Percentiles rank a stretch among this genome's conserved stretches.
phyloP scores from a whole-genome alignment of 2,329 filamentous ascomycete species.

The Penicillium oxalicum region DNA sequence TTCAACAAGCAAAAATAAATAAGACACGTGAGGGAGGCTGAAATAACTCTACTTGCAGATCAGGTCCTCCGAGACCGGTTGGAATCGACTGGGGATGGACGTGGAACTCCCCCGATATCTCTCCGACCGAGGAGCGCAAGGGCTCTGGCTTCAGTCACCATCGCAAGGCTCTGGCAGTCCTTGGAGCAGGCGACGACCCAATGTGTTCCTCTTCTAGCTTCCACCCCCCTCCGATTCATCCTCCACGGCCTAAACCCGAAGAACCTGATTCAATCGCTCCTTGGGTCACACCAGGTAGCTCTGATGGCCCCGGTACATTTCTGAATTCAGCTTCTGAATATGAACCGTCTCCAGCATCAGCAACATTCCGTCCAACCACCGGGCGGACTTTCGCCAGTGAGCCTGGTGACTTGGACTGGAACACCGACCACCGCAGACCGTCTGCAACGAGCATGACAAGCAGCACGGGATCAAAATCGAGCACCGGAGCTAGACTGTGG shows the following conservation, averaged over 20 bases:
- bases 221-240: constrained; percentile 19
- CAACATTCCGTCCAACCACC: constrained; percentile 57
- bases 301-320: constrained; percentile 30
- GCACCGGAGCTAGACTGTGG: constrained; percentile 61
- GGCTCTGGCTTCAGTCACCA: constrained; percentile 29
- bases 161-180: constrained; percentile 29
- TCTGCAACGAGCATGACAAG: constrained; percentile 85
- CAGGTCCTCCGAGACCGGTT: constrained; percentile 19
- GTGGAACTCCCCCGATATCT: constrained; percentile 33
- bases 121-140: constrained; percentile 35
- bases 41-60: constrained; percentile 13
- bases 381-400: constrained; percentile 52
- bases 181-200: constrained; percentile 26
- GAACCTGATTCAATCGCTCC: constrained; percentile 26
- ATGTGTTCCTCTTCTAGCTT: constrained; percentile 18
- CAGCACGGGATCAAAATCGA: constrained; percentile 73
- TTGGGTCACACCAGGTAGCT: constrained; percentile 25
- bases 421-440: constrained; percentile 69
- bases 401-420: constrained; percentile 55
- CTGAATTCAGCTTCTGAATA: constrained; percentile 36
- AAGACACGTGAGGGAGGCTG: constrained; percentile 5
- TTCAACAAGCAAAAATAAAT: not conserved
- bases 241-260: constrained; percentile 14
- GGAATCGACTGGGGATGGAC: constrained; percentile 30
- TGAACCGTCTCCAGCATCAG: constrained; percentile 58